These are phyloP conservation scores for Solanum pinnatisectum DNA, from an alignment of 257 asterid genomes.

Conservation along the genomic window DNA sequence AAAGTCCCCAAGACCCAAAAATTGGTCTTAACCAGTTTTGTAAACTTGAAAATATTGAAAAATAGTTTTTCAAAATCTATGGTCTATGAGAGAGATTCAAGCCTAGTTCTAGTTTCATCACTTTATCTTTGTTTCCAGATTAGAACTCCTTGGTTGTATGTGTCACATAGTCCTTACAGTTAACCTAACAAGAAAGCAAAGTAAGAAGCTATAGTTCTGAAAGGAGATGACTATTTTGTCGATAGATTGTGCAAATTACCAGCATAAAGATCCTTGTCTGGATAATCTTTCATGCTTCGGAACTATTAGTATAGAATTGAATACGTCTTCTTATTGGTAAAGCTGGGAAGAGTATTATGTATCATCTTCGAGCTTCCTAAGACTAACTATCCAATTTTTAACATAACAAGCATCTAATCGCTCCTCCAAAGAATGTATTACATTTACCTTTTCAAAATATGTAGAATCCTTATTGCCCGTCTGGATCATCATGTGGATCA, in stretches of 20 bases:
- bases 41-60: background rate
- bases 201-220: background rate
- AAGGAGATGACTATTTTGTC: background rate
- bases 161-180: background rate
- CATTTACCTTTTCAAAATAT: background rate
- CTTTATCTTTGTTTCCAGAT: background rate
- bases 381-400: background rate
- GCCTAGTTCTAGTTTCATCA: background rate
- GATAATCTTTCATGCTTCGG: background rate
- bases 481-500: slow-evolving; percentile 50
- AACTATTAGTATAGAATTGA: background rate
- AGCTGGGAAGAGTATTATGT: background rate
- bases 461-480: slow-evolving; percentile 51
- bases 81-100: background rate
- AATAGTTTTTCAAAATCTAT: background rate
- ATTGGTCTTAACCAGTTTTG: background rate
- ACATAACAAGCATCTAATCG: background rate
- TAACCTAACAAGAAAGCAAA: background rate
- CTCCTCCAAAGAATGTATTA: background rate
- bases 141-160: background rate
- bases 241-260: background rate
- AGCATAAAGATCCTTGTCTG: background rate
- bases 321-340: background rate
- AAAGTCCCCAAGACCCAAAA: background rate
- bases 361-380: background rate